Evolutionary conservation across 495 filamentous ascomycete species (phyloP), one percentile per base, ranked within the genome.

Genomic region (Thermochaetoides thermophila): DNA sequence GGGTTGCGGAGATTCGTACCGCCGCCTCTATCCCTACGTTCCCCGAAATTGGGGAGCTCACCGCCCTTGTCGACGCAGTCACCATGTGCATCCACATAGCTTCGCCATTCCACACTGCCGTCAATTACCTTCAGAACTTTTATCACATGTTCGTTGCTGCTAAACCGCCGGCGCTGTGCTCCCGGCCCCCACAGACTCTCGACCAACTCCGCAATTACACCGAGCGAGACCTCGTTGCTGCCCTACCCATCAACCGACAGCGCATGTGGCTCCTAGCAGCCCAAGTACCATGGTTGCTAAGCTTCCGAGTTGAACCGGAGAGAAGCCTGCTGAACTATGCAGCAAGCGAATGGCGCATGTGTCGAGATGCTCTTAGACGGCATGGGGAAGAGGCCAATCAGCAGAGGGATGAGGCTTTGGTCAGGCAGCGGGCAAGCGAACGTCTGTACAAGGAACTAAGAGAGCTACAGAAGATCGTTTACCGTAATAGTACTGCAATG

Each of bases 31-130:
- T 67, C 35, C 39, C 43, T 4, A 44, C 40, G 15, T 67, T 95
- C 31, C 74, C 76, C 16, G 68, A 68, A 6, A 67, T 87, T 48
- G 87, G 86, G 42, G 61, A 92, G 17, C 76, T 84, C 7, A 77
- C 81, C 30, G 79, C 80, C 39, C 73, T 93, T 1, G 75, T 79
- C n/a, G 81, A 91, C 46, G 74, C 74, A 7, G 82, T 91, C 4
- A 68, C 64, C 15, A 67, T 68, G 63, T 66, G 60, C 50, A 66
- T 68, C 42, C 60, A 66, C 47, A 61, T 63, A 32, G 63, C 63
- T 20, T 45, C 64, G 3, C 62, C 63, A 0, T 64, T 56, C 35
- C 64, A 67, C 48, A 61, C 53, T 11, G 59, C 63, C 14, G 51
- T 67, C 23, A 68, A 67, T 40, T 68, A 68, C 41, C 50, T 68